These are phyloP conservation scores for Arabidopsis suecica DNA, from an alignment of 345 rosid species.

Conservation along the genomic window DNA sequence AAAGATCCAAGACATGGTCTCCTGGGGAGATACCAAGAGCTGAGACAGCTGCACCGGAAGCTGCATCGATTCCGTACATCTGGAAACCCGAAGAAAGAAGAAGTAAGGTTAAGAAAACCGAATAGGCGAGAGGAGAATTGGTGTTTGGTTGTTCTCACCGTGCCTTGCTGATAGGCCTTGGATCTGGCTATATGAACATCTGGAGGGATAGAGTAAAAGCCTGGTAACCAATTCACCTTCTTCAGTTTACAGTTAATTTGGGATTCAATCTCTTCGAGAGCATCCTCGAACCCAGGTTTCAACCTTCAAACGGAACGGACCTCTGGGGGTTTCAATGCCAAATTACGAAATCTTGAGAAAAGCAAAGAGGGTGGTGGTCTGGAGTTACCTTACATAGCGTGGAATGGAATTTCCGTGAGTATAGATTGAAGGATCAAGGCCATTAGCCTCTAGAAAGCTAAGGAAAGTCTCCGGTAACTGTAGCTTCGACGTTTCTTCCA, in stretches of 20 bases:
- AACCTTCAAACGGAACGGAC: conserved; percentile 53
- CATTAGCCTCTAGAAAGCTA: conserved; percentile 64
- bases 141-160: conserved; percentile 48
- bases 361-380: not conserved
- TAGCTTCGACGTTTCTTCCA: conserved; percentile 56
- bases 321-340: not conserved
- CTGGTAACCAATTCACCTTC: conserved; percentile 70
- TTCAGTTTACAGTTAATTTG: conserved; percentile 71
- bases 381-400: conserved; percentile 73
- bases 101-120: not conserved
- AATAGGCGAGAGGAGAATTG: not conserved
- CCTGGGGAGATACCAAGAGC: conserved; percentile 70
- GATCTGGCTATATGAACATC: conserved; percentile 74
- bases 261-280: conserved; percentile 60
- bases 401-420: conserved; percentile 58
- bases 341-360: not conserved
- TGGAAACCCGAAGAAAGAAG: conserved; percentile 35
- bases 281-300: conserved; percentile 70
- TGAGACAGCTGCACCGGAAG: conserved; percentile 89
- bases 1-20: conserved; percentile 94
- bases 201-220: conserved; percentile 80
- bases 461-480: conserved; percentile 71
- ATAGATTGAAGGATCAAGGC: conserved; percentile 78
- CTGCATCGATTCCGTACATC: conserved; percentile 96
- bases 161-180: conserved; percentile 73